Evolutionary conservation across 257 asterid genomes (phyloP).

Genomic region (Fraxinus anomala): DNA sequence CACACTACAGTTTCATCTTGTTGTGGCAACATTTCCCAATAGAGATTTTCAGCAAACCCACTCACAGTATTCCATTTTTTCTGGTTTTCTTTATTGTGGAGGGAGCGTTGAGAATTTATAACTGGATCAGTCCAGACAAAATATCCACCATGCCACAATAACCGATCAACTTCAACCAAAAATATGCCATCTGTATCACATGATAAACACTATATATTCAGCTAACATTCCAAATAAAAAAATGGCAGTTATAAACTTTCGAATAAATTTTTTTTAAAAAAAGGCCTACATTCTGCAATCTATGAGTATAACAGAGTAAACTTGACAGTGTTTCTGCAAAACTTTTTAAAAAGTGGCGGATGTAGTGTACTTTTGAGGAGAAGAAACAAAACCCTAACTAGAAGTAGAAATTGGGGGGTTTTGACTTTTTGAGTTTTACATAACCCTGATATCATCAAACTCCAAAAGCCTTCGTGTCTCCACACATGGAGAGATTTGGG

Average conservation of each 20-base stretch:
- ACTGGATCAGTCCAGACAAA: conserved; percentile 97
- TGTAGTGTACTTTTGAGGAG: too few relatives aligned
- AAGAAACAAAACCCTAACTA: too few relatives aligned
- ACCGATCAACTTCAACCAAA: conserved; percentile 85
- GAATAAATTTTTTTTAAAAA: background rate
- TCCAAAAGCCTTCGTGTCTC: too few relatives aligned
- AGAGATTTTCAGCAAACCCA: conserved; percentile 58
- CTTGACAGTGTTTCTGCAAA: background rate
- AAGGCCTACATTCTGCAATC: background rate
- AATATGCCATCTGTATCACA: conserved; percentile 70
- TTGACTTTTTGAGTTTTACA: too few relatives aligned
- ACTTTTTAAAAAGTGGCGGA: too few relatives aligned
- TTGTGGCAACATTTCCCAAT: conserved; percentile 92
- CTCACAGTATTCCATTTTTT: conserved; percentile 86
- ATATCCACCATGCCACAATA: conserved; percentile 96
- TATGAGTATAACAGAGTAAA: background rate
- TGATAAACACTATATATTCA: background rate
- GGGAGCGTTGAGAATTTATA: conserved; percentile 67
- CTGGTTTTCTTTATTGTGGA: conserved; percentile 69
- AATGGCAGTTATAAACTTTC: background rate
- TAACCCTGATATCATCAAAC: too few relatives aligned
- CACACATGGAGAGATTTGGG: too few relatives aligned
- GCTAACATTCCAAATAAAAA: background rate
- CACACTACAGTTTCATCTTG: conserved; percentile 96
- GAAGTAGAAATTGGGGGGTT: too few relatives aligned